A percentile compares a stretch with the other conserved stretches of the same genome.
phyloP scores from a whole-genome alignment of 2,329 filamentous ascomycete species.

The Ilyonectria sp. region DNA sequence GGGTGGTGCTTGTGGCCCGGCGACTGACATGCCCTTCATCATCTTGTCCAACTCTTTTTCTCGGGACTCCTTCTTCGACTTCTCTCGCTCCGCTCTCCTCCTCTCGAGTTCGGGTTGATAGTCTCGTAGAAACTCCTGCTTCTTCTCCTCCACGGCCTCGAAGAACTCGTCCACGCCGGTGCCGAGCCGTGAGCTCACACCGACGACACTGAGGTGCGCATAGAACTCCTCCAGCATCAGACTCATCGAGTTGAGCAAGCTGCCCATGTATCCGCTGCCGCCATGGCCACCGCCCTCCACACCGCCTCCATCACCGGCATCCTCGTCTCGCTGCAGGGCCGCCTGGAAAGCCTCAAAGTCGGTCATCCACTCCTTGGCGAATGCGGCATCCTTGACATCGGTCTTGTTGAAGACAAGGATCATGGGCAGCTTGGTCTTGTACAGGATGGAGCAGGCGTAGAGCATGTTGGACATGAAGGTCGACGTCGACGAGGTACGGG shows the following conservation, averaged over 20 bases:
- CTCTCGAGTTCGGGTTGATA: conserved; percentile 94
- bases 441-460: conserved; percentile 97
- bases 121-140: conserved; percentile 88
- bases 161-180: conserved; percentile 96
- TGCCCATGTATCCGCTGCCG: conserved; percentile 96
- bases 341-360: conserved; percentile 97
- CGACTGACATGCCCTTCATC: conserved; percentile 89
- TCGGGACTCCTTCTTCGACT: conserved; percentile 78
- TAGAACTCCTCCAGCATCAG: conserved; percentile 98
- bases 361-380: conserved; percentile 99
- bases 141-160: conserved; percentile 87
- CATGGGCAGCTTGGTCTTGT: conserved; percentile 99
- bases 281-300: conserved; percentile 77
- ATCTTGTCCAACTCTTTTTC: conserved; percentile 91
- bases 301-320: conserved; percentile 81
- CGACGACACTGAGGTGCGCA: conserved; percentile 91
- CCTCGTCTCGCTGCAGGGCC: conserved; percentile 85
- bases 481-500: conserved; percentile 90
- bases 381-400: conserved; percentile 90
- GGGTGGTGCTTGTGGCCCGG: conserved; percentile 48
- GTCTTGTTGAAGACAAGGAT: conserved; percentile 99
- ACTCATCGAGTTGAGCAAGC: conserved; percentile 96
- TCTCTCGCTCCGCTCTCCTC: conserved; percentile 81
- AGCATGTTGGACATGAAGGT: conserved; percentile 99
- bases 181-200: conserved; percentile 93